phyloP scores from a whole-genome alignment of 2,329 filamentous ascomycete species.

The Phialocephala sp. region DNA sequence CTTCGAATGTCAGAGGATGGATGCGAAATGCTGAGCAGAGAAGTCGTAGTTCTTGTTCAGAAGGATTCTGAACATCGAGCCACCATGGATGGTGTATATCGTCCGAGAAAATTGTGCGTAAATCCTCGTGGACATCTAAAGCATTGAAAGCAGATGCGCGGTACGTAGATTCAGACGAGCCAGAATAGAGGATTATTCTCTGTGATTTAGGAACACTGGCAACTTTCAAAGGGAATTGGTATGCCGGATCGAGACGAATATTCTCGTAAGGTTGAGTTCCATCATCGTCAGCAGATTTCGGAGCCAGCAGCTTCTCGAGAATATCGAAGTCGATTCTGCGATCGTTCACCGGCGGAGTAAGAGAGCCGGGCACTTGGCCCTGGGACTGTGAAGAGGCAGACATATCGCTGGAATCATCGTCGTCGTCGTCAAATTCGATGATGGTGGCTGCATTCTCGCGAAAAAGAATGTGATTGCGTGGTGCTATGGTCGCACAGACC shows the following conservation, averaged over 20 bases:
- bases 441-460: background rate
- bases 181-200: slow-evolving; percentile 14
- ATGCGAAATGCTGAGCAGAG: slow-evolving; percentile 92
- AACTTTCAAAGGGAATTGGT: background rate
- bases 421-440: background rate
- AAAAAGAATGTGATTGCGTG: background rate
- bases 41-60: slow-evolving; percentile 83
- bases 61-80: slow-evolving; percentile 89
- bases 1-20: slow-evolving; percentile 91
- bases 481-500: background rate
- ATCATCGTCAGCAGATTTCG: background rate
- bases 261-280: slow-evolving; percentile 7
- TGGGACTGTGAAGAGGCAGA: background rate
- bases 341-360: background rate
- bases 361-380: background rate
- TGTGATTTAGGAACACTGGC: background rate
- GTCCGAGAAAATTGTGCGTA: slow-evolving; percentile 14
- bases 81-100: slow-evolving; percentile 64
- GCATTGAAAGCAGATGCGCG: slow-evolving; percentile 10
- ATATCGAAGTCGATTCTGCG: slow-evolving; percentile 5
- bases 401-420: background rate
- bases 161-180: slow-evolving; percentile 1
- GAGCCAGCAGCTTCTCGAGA: slow-evolving; percentile 9
- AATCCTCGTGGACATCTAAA: background rate
- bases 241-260: slow-evolving; percentile 2